Base-by-base conservation (phyloP, 2,329 filamentous ascomycete species). In the Didymella pinodella region DNA sequence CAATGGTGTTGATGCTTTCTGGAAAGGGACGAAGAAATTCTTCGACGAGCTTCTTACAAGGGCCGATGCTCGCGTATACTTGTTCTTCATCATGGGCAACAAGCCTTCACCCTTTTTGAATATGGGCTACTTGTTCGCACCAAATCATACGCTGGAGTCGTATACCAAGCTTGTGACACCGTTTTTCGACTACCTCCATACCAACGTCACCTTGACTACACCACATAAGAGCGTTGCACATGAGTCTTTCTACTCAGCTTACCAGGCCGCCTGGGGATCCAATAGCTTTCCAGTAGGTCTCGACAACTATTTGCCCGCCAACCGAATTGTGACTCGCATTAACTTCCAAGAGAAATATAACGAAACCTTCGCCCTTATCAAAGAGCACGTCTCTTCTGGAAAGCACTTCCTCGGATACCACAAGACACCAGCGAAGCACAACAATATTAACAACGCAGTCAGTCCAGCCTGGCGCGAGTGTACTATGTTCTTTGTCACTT, bases 311-410 rank as follows among this genome's bases (percentile, higher is more conserved):
- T 12, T 50, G 5, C 36, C 36, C 1, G 48, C 34, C 5, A 50
- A 50, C n/a, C 48, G 36, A 1, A 31, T 78, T 2, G 57, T 77
- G 0, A 75, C 74, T 1, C 49, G 65, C 4, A 6, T 57, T 14
- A 63, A 65, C 32, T 67, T 77, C 5, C 46, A 64, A 1, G 63
- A 75, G 8, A 74, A 58, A 65, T 69, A 34, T 66, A 69, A 54
- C 50, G 56, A 54, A 28, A 57, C 66, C 0, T 66, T 59, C 22
- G 47, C 54, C 4, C 75, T 89, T 32, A 80, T 89, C 1, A 53
- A 57, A 63, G 49, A 58, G 67, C 67, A 71, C 14, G 61, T 66
- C 7, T 49, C 32, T 7, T 38, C 47, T 10, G 38, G 28, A 2
- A 43, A 32, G 12, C 64, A 70, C n/a, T 62, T 66, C 18, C 48